A percentile compares a stretch with the other conserved stretches of the same genome.
phyloP scores from a whole-genome alignment of 495 filamentous ascomycete species.

The Thermochaetoides thermophila region DNA sequence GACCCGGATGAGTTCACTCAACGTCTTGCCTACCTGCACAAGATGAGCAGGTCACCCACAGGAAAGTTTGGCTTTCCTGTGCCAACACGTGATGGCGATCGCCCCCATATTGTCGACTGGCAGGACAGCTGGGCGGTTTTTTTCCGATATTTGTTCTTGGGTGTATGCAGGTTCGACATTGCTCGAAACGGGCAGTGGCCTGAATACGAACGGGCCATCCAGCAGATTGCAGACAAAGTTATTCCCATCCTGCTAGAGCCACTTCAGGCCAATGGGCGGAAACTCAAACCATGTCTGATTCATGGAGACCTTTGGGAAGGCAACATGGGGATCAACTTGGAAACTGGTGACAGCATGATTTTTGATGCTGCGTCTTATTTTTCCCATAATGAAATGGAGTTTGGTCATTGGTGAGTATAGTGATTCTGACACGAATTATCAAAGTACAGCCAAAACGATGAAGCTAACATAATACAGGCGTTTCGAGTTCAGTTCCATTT shows the following conservation, averaged over 20 bases:
- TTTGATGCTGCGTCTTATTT: no score
- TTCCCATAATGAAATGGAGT: no score
- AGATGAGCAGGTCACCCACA: slow-evolving; percentile 6
- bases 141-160: slow-evolving; percentile 11
- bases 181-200: slow-evolving; percentile 1
- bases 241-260: slow-evolving; percentile 22
- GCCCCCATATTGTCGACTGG: slow-evolving; percentile 27
- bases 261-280: slow-evolving; percentile 23
- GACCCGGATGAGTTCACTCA: slow-evolving; percentile 3
- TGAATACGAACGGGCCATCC: slow-evolving; percentile 7
- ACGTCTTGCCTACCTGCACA: slow-evolving; percentile 6
- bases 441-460: slow-evolving; percentile 35
- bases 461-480: slow-evolving; percentile 23
- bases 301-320: slow-evolving; percentile 35
- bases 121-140: slow-evolving; percentile 24
- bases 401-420: no score
- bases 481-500: slow-evolving; percentile 3
- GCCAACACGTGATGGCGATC: slow-evolving; percentile 31
- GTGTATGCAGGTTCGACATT: slow-evolving; percentile 1
- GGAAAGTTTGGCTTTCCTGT: slow-evolving; percentile 11
- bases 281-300: slow-evolving; percentile 30
- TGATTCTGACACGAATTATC: no score
- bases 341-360: slow-evolving; percentile 21
- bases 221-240: slow-evolving; percentile 13
- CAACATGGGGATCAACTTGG: slow-evolving; percentile 23